Percentiles rank a stretch among this genome's conserved stretches.
phyloP scores from a whole-genome alignment of 768 basidiomycete genomes.

The Leccinellum albellum region DNA sequence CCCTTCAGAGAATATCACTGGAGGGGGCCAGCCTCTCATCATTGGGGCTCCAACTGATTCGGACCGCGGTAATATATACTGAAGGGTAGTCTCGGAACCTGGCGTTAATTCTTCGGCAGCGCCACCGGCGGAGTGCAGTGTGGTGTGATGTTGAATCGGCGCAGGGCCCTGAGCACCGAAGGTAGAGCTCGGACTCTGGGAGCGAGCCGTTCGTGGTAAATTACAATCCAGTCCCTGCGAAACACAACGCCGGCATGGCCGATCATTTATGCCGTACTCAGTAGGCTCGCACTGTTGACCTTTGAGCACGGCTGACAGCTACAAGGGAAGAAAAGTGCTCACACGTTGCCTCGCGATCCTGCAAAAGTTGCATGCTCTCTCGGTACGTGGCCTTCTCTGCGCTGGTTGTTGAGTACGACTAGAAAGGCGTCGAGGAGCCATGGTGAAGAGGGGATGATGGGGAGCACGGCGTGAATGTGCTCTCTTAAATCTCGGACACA shows the following conservation, averaged over 20 bases:
- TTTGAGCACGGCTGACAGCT: conserved; percentile 1
- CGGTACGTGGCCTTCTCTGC: conserved; percentile 13
- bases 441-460: conserved; percentile 13
- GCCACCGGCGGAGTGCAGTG: conserved; percentile 5
- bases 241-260: conserved; percentile 23
- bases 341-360: conserved; percentile 19
- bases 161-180: conserved; percentile 8
- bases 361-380: conserved; percentile 18
- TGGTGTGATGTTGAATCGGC: neutral
- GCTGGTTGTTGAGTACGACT: conserved; percentile 4
- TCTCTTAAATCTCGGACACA: conserved; percentile 19
- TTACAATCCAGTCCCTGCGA: conserved; percentile 8
- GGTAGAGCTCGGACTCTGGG: conserved; percentile 20
- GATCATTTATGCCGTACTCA: conserved; percentile 15
- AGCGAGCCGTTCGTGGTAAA: conserved; percentile 13
- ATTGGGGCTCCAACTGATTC: neutral
- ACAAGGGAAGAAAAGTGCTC: conserved; percentile 1
- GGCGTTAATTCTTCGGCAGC: conserved; percentile 4
- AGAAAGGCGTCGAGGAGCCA: conserved; percentile 11
- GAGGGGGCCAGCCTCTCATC: conserved; percentile 1
- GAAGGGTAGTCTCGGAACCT: neutral
- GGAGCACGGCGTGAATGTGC: neutral
- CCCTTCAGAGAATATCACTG: conserved; percentile 1
- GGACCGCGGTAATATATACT: conserved; percentile 5
- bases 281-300: conserved; percentile 15